These are phyloP conservation scores for Ceratobasidium theobromae DNA, from an alignment of 1,284 basidiomycete genomes.

Conservation along the genomic window DNA sequence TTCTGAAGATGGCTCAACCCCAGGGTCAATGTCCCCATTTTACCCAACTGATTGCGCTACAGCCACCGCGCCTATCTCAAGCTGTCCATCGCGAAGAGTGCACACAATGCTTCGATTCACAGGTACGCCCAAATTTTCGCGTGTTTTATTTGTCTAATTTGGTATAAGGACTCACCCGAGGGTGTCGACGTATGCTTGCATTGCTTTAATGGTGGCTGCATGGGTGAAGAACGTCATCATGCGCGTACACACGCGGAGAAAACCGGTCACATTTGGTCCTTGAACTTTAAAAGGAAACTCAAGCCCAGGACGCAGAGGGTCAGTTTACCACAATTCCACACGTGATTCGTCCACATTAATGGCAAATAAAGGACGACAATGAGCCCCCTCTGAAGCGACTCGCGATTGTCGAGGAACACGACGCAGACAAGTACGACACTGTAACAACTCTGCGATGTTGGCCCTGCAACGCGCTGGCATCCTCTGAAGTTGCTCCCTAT, in stretches of 20 bases:
- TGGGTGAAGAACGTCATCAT: slow-evolving; percentile 64
- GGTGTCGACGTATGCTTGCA: slow-evolving; percentile 89
- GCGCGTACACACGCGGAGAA: slow-evolving; percentile 69
- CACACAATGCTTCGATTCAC: slow-evolving; percentile 94
- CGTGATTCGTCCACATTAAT: background rate
- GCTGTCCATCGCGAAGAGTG: slow-evolving; percentile 85
- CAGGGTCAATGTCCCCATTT: slow-evolving; percentile 37
- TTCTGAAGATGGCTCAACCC: slow-evolving; percentile 8
- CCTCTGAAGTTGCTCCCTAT: slow-evolving; percentile 43
- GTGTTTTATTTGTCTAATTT: background rate
- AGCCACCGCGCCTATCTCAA: slow-evolving; percentile 46
- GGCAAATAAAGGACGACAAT: slow-evolving; percentile 49
- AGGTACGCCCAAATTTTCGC: slow-evolving; percentile 53
- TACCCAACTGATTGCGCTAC: slow-evolving; percentile 33
- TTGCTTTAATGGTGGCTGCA: slow-evolving; percentile 94
- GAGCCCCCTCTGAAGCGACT: slow-evolving; percentile 88
- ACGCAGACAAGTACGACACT: slow-evolving; percentile 86
- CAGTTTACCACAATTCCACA: slow-evolving; percentile 42
- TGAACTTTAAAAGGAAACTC: slow-evolving; percentile 78
- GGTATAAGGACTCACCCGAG: slow-evolving; percentile 61
- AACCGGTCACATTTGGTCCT: slow-evolving; percentile 72
- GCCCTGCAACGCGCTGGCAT: slow-evolving; percentile 63
- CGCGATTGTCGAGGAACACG: slow-evolving; percentile 80
- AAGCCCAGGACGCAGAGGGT: slow-evolving; percentile 72
- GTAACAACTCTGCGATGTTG: slow-evolving; percentile 73